Percentiles rank a stretch among this genome's conserved stretches.
These are phyloP conservation scores for Colletotrichum endophyticum DNA, from an alignment of 2,329 filamentous ascomycete species.

Conservation along the genomic window DNA sequence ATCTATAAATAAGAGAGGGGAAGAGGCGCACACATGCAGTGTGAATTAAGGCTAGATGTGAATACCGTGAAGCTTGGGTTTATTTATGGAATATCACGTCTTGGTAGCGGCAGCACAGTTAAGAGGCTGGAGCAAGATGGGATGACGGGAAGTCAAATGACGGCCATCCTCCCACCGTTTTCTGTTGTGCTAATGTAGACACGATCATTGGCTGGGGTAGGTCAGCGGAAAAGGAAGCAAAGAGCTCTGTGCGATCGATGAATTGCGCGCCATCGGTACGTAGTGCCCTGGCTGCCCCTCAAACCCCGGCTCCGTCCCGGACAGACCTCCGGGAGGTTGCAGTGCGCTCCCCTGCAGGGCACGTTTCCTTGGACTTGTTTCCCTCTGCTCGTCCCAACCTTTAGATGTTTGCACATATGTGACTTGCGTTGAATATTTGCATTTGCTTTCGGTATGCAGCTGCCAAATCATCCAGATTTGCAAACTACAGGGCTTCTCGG, in stretches of 20 bases:
- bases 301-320: conserved; percentile 4
- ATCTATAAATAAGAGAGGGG: background rate
- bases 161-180: background rate
- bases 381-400: background rate
- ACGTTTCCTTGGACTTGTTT: background rate
- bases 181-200: background rate
- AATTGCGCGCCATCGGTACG: background rate
- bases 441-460: background rate
- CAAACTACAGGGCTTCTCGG: background rate
- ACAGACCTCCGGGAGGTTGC: conserved; percentile 6
- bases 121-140: background rate
- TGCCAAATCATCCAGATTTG: background rate
- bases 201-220: background rate
- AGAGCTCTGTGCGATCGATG: background rate
- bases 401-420: background rate
- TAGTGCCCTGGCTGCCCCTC: background rate
- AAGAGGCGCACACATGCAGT: background rate
- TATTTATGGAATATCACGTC: background rate
- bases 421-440: background rate
- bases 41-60: background rate
- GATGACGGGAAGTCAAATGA: background rate
- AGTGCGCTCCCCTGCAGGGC: background rate
- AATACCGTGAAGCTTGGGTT: background rate
- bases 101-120: background rate
- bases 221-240: background rate